phyloP scores from a whole-genome alignment of 495 filamentous ascomycete species.

The Neurospora discreta region DNA sequence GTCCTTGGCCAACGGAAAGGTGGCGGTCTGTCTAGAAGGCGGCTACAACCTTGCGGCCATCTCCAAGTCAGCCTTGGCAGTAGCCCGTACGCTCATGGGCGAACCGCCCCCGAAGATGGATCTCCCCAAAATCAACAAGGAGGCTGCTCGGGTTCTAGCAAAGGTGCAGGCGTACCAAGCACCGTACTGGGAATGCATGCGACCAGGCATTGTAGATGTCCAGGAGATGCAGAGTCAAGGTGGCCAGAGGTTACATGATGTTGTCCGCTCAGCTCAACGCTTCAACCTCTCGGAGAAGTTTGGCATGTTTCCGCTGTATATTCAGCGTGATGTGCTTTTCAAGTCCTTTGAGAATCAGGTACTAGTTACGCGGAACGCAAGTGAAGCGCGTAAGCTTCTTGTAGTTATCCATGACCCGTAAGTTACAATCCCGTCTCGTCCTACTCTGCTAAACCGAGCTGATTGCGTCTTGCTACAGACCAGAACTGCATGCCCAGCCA shows the following conservation, averaged over 20 bases:
- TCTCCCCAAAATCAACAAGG: constrained; percentile 35
- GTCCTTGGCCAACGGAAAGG: constrained; percentile 82
- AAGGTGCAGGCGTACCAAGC: constrained; percentile 42
- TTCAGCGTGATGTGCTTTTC: constrained; percentile 58
- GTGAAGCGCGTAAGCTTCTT: constrained; percentile 40
- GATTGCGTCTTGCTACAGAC: constrained; percentile 34
- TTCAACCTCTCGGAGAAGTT: constrained; percentile 56
- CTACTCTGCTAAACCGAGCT: background rate
- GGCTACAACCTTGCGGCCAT: constrained; percentile 93
- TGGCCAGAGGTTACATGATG: constrained; percentile 41
- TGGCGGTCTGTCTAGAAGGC: constrained; percentile 87
- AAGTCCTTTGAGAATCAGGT: constrained; percentile 83
- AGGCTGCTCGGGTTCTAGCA: constrained; percentile 38
- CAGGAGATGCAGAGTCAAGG: constrained; percentile 25
- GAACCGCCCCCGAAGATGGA: constrained; percentile 70
- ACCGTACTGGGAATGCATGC: constrained; percentile 52
- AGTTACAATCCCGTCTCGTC: constrained; percentile 19
- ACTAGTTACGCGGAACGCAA: constrained; percentile 51
- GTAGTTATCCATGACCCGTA: constrained; percentile 77
- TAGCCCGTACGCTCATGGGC: constrained; percentile 87
- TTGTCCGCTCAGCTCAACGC: constrained; percentile 64
- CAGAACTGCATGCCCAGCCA: constrained; percentile 57
- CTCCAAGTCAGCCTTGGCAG: constrained; percentile 79
- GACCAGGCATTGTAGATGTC: constrained; percentile 36
- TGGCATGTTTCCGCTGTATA: constrained; percentile 62